These are phyloP conservation scores for Fusarium sp. DNA, from an alignment of 2,329 filamentous ascomycete species.

Conservation along the genomic window DNA sequence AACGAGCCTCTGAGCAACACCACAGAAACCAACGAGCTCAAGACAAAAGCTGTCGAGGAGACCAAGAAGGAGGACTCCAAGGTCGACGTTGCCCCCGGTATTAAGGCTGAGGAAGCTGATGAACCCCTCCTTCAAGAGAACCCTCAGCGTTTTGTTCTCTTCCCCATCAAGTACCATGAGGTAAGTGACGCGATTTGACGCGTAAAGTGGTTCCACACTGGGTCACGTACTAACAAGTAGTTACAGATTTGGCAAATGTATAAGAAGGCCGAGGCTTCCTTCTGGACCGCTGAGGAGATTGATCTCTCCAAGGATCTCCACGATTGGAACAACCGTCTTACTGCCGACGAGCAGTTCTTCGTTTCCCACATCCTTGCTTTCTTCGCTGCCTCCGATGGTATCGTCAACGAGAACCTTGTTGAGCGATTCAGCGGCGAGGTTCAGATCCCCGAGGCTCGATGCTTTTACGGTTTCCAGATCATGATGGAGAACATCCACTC, in stretches of 20 bases:
- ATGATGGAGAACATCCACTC: constrained; percentile 99
- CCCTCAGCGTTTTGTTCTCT: constrained; percentile 94
- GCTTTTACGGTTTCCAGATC: constrained; percentile 99
- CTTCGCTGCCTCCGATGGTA: constrained; percentile 98
- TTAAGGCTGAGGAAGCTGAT: constrained; percentile 78
- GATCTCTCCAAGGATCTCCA: constrained; percentile 98
- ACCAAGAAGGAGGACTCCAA: constrained; percentile 52
- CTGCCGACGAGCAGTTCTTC: constrained; percentile 97
- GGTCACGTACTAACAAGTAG: constrained; percentile 54
- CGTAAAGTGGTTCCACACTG: constrained; percentile 69
- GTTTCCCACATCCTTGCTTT: constrained; percentile 98
- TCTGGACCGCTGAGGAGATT: constrained; percentile 99
- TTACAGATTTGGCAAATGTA: constrained; percentile 99
- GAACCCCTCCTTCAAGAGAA: constrained; percentile 97
- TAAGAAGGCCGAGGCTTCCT: constrained; percentile 99
- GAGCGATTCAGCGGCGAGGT: constrained; percentile 98
- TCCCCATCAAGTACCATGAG: constrained; percentile 99
- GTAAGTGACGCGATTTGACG: constrained; percentile 76
- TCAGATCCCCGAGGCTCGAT: constrained; percentile 96
- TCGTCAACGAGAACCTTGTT: constrained; percentile 99
- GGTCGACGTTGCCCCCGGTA: constrained; percentile 59
- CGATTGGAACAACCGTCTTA: constrained; percentile 99
- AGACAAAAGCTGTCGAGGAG: constrained; percentile 68
- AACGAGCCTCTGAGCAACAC: constrained; percentile 71
- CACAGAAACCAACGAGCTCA: constrained; percentile 68